Conservation (phyloP, 148 eudicot species). For the Silene latifolia region DNA sequence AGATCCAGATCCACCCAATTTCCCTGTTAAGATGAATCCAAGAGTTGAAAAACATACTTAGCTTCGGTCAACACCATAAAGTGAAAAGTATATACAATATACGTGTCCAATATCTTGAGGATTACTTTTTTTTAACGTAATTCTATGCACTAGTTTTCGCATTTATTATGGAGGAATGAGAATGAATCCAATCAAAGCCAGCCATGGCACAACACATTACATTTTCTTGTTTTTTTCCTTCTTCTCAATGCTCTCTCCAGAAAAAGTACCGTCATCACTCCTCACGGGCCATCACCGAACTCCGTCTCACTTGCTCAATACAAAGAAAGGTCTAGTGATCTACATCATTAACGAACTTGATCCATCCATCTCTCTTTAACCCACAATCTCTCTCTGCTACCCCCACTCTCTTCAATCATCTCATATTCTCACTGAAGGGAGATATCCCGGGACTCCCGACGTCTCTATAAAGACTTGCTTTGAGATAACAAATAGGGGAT, state of each 20-base stretch:
- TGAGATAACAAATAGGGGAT: too few relatives aligned
- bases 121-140: background rate
- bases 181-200: background rate
- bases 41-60: background rate
- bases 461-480: too few relatives aligned
- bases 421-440: too few relatives aligned
- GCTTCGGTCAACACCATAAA: background rate
- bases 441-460: too few relatives aligned
- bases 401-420: too few relatives aligned
- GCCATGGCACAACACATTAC: background rate
- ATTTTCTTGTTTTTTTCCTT: background rate
- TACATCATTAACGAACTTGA: too few relatives aligned
- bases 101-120: background rate
- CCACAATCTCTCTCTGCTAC: too few relatives aligned
- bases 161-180: background rate
- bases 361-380: too few relatives aligned
- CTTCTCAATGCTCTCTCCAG: background rate
- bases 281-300: background rate
- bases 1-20: slow-evolving; percentile 37
- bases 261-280: background rate
- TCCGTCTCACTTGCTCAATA: background rate
- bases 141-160: background rate
- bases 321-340: too few relatives aligned
- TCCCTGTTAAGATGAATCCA: slow-evolving; percentile 29
- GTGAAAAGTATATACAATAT: background rate